Evolutionary conservation across 2,329 filamentous ascomycete genomes (phyloP).

Genomic region (Amauroascus niger): DNA sequence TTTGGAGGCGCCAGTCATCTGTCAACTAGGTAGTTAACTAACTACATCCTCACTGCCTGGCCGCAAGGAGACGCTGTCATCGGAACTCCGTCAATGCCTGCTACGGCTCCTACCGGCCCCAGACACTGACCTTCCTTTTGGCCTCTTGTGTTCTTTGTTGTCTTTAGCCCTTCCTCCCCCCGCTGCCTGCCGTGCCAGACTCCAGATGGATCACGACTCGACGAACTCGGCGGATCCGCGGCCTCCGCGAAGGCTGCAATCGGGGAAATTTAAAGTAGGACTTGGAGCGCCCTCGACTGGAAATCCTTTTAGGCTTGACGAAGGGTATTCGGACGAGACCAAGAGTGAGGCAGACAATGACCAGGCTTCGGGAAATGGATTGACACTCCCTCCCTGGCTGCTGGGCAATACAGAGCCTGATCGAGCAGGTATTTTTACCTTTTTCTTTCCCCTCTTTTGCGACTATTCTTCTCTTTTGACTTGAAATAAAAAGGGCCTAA

Average conservation of each 20-base stretch:
- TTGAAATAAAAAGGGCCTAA: slow-evolving; percentile 1
- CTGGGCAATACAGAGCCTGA: slow-evolving; percentile 46
- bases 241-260: slow-evolving; percentile 14
- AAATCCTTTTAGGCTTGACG: slow-evolving; percentile 57
- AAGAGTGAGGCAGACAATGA: slow-evolving; percentile 40
- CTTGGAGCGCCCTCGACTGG: slow-evolving; percentile 26
- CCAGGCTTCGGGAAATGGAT: slow-evolving; percentile 25
- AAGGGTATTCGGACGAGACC: slow-evolving; percentile 76
- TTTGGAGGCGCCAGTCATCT: not conserved
- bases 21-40: too few relatives aligned
- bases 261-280: slow-evolving; percentile 22
- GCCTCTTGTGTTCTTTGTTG: not conserved
- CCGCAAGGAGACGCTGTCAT: too few relatives aligned
- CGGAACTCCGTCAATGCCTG: not conserved
- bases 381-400: slow-evolving; percentile 46
- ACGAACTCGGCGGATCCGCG: not conserved
- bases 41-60: not conserved
- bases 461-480: not conserved
- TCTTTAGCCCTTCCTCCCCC: not conserved
- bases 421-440: slow-evolving; percentile 45
- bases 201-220: slow-evolving; percentile 8
- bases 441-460: not conserved
- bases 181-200: not conserved
- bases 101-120: not conserved
- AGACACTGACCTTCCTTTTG: not conserved